Conservation (phyloP, 2,329 filamentous ascomycete genomes). For the Penicillium verrucosum region DNA sequence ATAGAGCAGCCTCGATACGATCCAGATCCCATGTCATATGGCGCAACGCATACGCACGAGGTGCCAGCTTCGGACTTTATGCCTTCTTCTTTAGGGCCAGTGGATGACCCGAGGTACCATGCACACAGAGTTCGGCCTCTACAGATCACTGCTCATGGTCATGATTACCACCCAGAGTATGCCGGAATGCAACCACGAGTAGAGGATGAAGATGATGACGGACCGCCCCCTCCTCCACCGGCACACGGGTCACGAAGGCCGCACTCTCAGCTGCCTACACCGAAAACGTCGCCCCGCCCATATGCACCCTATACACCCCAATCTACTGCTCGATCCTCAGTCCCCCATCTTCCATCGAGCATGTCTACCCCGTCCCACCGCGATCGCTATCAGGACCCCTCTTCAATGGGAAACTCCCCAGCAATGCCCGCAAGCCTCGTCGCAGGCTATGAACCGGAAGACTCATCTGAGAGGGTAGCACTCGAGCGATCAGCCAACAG, state of each 20-base stretch:
- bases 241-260: constrained; percentile 34
- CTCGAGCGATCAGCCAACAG: constrained; percentile 29
- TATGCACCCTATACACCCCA: constrained; percentile 25
- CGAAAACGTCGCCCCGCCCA: constrained; percentile 30
- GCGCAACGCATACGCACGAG: constrained; percentile 20
- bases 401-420: constrained; percentile 23
- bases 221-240: constrained; percentile 36
- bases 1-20: constrained; percentile 26
- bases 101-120: constrained; percentile 25
- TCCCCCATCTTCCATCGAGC: background rate
- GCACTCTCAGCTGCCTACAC: constrained; percentile 22
- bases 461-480: constrained; percentile 28
- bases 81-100: constrained; percentile 12
- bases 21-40: constrained; percentile 22
- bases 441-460: constrained; percentile 40
- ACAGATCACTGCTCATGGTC: constrained; percentile 24
- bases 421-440: constrained; percentile 42
- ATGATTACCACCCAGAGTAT: constrained; percentile 37
- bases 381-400: background rate
- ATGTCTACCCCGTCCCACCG: constrained; percentile 1
- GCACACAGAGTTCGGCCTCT: constrained; percentile 26
- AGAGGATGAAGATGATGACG: constrained; percentile 45
- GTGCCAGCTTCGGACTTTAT: constrained; percentile 20
- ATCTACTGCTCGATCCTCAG: constrained; percentile 9
- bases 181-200: constrained; percentile 49